Base-by-base conservation (phyloP, 2,329 filamentous ascomycete genomes). In the Colletotrichum camelliae region DNA sequence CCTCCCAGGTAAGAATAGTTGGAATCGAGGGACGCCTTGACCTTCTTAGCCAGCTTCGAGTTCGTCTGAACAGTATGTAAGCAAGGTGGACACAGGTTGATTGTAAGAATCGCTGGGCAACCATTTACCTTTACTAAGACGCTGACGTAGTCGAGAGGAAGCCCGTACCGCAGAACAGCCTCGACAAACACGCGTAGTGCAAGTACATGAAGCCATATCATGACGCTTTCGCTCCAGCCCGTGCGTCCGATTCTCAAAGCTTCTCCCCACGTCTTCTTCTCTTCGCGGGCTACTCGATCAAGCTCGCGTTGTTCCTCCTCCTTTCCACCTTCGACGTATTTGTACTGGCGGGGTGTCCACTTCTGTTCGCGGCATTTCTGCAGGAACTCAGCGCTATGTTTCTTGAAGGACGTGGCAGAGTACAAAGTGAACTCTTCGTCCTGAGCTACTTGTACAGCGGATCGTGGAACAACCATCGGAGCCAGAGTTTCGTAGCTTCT, bases 141-240 rank as follows among this genome's bases (percentile, higher is more conserved):
- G 79, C 94, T 94, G 65, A 98, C 93, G 85, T 96, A 99, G 80
- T 97, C 94, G 78, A 98, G 87, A 64, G 97, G 97, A 80, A 99
- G 85, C 33, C 97, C 97, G 82, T 99, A 99, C 79, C 97, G 92
- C 82, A 99, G 88, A n/a, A 99, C 97, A 7, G 96, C 98, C 89
- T 99, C 97, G 24, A 99, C 97, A 85, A 98, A 99, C 24, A 98
- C 96, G 70, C 97, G 90, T 81, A 99, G 87, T 8, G 96, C 94
- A 81, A 98, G 89, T 33, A 98, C 94, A 83, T 99, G 97, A 66
- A 98, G 91, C 95, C 96, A 98, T 70, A 96, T 94, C 95, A 98
- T 98, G 79, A 98, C 95, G 77, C 94, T 94, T 87, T 99, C 97
- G 82, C 95, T 96, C 92, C 97, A 99, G 18, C 95, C 96, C n/a